Base-by-base conservation (phyloP, 129 eudicot genomes). In the Lactuca sativa region DNA sequence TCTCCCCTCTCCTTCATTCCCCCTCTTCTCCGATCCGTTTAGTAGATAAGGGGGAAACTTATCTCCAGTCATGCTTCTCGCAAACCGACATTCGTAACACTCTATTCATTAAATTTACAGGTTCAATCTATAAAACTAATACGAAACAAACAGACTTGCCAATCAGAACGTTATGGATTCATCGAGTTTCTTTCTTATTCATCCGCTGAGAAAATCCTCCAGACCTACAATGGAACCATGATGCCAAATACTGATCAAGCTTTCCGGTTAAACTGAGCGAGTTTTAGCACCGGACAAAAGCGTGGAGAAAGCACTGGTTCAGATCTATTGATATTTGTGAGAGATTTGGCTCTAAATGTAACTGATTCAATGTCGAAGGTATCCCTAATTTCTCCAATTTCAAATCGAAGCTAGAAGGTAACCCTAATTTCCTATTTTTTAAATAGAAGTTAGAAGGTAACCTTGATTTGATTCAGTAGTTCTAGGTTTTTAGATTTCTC, bases 241-340 rank as follows among this genome's bases (percentile, higher is more conserved):
- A 88, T 91, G 96, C 97, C 96, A 31, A 88, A 67, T 63, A 69
- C 93, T 11, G 97, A 91, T 31, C 96, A 88, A 70, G 77, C 79
- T 1, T 91, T 88, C 68, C 84, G 97, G 72, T 78, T 91, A 63
- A 91, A 91, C 81, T 91, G 97, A 96, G 96, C 97, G 17, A 80
- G 90, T 70, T 91, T 91, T 75, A 84, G 96, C 81, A 72, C 88
- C 4, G 96, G 96, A 38, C 86, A 88, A 21, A 86, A 78, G 78
- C 95, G 96, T 0, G 81, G 80, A 12, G 96, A 88, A 33, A 47
- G 5, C 5, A 59, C 75, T 13, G 83, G 89, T 67, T 83, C 90
- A 18, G 96, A 91, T 69, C 59, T 88, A 47, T 86, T 96, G 9
- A 86, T 91, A 59, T 91, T 91, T 78, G 96, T 91, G 2, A 96